These are phyloP conservation scores for Rubia yunnanensis DNA, from an alignment of 257 asterid genomes.

Conservation along the genomic window DNA sequence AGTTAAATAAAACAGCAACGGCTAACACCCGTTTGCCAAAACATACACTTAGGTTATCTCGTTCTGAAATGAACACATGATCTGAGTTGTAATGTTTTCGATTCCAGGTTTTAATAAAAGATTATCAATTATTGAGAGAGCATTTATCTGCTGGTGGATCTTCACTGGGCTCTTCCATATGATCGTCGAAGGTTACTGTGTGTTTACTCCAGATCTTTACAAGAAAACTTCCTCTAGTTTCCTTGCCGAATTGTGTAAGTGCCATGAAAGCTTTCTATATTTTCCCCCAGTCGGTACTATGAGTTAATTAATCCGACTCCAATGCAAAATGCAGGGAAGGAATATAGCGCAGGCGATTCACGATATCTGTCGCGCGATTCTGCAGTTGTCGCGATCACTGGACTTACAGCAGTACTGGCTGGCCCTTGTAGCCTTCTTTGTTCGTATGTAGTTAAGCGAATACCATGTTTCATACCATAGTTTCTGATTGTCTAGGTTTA, in stretches of 20 bases:
- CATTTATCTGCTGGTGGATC: constrained; percentile 92
- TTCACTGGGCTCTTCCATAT: constrained; percentile 88
- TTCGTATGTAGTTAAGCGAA: too few relatives aligned
- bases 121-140: constrained; percentile 49
- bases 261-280: too few relatives aligned
- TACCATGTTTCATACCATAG: too few relatives aligned
- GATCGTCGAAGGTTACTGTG: constrained; percentile 76
- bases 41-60: too few relatives aligned
- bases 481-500: background rate
- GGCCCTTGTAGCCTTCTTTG: constrained; percentile 80
- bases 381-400: constrained; percentile 61
- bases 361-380: constrained; percentile 72
- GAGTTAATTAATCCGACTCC: too few relatives aligned
- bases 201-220: constrained; percentile 68
- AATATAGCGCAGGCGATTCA: constrained; percentile 95
- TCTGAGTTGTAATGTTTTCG: too few relatives aligned
- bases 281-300: too few relatives aligned
- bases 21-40: too few relatives aligned
- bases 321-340: constrained; percentile 63
- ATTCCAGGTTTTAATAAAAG: constrained; percentile 48
- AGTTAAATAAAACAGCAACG: too few relatives aligned
- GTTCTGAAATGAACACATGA: too few relatives aligned
- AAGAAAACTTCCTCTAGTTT: constrained; percentile 48
- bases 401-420: constrained; percentile 61
- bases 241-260: constrained; percentile 93